Percentiles rank a stretch among this genome's conserved stretches.
phyloP scores from a whole-genome alignment of 225 moss, liverwort and hornwort species.

The Bryoerythrophyllum caledonicum region DNA sequence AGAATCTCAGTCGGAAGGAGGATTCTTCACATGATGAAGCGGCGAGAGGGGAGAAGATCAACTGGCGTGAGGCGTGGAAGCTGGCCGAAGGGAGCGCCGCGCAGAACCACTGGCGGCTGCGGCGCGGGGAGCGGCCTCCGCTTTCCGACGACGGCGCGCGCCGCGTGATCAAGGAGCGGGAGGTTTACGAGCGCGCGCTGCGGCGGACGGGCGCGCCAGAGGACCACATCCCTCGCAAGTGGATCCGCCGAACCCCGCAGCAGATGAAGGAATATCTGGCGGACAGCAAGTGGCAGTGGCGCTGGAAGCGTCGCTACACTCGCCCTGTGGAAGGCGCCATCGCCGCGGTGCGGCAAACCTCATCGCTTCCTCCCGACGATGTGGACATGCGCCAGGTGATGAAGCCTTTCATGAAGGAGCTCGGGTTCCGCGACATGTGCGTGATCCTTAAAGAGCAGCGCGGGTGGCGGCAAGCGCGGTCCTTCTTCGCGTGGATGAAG shows the following conservation, averaged over 20 bases:
- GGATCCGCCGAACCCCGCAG: constrained; percentile 84
- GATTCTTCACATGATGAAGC: constrained; percentile 62
- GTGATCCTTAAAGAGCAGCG: constrained; percentile 84
- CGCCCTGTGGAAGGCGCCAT: constrained; percentile 55
- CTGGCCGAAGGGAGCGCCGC: constrained; percentile 48
- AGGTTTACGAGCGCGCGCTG: constrained; percentile 73
- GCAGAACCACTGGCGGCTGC: constrained; percentile 56
- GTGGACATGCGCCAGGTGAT: constrained; percentile 65
- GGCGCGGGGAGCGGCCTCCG: constrained; percentile 79
- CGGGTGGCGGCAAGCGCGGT: constrained; percentile 78
- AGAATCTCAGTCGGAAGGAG: constrained; percentile 54
- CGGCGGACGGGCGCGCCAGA: constrained; percentile 60
- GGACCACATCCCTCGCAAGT: constrained; percentile 57
- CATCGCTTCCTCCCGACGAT: constrained; percentile 42
- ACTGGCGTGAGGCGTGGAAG: constrained; percentile 75
- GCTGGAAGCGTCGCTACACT: constrained; percentile 63
- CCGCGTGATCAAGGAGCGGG: constrained; percentile 80
- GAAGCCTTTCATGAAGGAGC: constrained; percentile 71
- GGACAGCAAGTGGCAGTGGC: constrained; percentile 90
- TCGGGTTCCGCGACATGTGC: constrained; percentile 93
- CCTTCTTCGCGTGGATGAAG: constrained; percentile 98
- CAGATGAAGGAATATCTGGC: constrained; percentile 83
- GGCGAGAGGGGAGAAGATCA: constrained; percentile 38
- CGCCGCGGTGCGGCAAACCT: constrained; percentile 44
- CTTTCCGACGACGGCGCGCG: constrained; percentile 90